Percentiles rank a stretch among this genome's conserved stretches.
Evolutionary conservation across 768 basidiomycete genomes (phyloP).

Genomic region (Lactifluus echinatus): DNA sequence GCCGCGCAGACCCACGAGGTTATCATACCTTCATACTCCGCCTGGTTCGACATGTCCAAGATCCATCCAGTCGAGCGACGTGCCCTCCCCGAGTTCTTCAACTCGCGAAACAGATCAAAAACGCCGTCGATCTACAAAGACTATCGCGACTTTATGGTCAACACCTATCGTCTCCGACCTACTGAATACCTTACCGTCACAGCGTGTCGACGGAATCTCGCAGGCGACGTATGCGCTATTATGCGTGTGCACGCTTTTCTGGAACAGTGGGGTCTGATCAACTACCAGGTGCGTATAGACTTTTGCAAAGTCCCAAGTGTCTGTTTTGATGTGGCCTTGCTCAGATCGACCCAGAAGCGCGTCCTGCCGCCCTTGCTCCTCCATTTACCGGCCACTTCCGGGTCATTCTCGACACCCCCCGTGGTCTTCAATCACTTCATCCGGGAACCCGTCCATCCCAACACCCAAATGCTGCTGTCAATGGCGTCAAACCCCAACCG

Average conservation of each 20-base stretch:
- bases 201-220: constrained; percentile 90
- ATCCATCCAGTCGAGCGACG: constrained; percentile 89
- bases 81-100: constrained; percentile 97
- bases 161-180: constrained; percentile 91
- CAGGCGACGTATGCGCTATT: constrained; percentile 96
- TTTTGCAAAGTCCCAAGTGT: neutral
- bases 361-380: constrained; percentile 88
- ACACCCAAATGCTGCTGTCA: constrained; percentile 33
- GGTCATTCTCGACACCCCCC: constrained; percentile 92
- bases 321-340: constrained; percentile 8
- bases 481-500: constrained; percentile 37
- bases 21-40: constrained; percentile 92
- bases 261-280: constrained; percentile 98
- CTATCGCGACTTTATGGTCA: constrained; percentile 99
- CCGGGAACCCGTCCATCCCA: constrained; percentile 58
- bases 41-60: constrained; percentile 96
- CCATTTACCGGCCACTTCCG: constrained; percentile 99
- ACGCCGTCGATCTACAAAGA: constrained; percentile 98
- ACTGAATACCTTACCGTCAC: constrained; percentile 96
- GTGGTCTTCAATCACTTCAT: constrained; percentile 90
- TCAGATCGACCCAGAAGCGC: constrained; percentile 94
- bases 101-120: constrained; percentile 87
- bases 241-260: constrained; percentile 99
- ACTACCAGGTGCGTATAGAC: constrained; percentile 75
- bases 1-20: constrained; percentile 96